Evolutionary conservation across 495 filamentous ascomycete genomes (phyloP).

Genomic region (Lindgomyces ingoldianus): DNA sequence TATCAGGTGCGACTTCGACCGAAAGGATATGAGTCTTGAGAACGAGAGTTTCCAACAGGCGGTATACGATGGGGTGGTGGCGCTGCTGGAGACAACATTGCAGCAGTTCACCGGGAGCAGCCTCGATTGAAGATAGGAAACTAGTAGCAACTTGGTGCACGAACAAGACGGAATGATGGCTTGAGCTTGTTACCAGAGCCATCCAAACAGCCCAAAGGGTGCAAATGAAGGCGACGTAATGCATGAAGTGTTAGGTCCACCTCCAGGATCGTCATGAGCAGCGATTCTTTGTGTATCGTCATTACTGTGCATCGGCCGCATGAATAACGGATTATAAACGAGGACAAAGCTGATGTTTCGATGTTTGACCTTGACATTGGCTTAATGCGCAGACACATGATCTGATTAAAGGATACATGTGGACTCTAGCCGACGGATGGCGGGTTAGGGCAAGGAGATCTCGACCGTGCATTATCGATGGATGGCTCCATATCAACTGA

Average conservation of each 20-base stretch:
- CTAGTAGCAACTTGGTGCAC: neutral
- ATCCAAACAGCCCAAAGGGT: too few species aligned
- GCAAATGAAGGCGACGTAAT: neutral
- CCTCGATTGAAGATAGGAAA: slow-evolving; percentile 2
- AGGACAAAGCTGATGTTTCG: neutral
- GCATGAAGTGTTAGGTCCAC: too few species aligned
- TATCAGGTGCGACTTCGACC: slow-evolving; percentile 38
- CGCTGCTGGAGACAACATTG: slow-evolving; percentile 22
- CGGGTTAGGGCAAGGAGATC: neutral
- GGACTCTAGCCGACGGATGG: neutral
- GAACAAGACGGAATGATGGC: too few species aligned
- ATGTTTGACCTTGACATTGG: neutral
- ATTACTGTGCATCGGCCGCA: too few species aligned
- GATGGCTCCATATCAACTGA: slow-evolving; percentile 4
- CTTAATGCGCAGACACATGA: too few species aligned
- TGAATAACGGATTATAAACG: too few species aligned
- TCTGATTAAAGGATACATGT: neutral
- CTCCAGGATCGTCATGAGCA: too few species aligned
- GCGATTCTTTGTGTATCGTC: neutral
- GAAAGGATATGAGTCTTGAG: slow-evolving; percentile 33
- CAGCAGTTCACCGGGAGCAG: slow-evolving; percentile 15
- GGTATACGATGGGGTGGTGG: slow-evolving; percentile 37
- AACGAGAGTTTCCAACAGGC: slow-evolving; percentile 37
- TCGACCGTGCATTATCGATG: neutral
- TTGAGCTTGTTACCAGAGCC: too few species aligned